Conservation (phyloP, 768 basidiomycete genomes). For the Agaricus subrufescens region DNA sequence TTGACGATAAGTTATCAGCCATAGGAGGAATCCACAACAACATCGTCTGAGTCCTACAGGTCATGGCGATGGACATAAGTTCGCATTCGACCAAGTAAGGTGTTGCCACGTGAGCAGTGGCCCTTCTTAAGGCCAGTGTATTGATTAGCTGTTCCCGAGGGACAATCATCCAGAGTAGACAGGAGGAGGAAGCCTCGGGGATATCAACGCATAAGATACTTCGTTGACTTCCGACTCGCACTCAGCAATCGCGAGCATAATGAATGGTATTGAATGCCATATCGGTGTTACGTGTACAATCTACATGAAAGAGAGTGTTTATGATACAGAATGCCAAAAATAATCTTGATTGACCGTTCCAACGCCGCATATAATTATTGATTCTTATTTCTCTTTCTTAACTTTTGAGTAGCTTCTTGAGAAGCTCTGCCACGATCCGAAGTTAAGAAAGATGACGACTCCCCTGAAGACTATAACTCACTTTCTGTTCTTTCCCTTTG, state of each 20-base stretch:
- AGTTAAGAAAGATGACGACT: background rate
- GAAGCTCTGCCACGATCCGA: slow-evolving; percentile 24
- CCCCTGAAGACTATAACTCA: slow-evolving; percentile 26
- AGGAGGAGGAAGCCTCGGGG: too few relatives aligned
- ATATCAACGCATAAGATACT: too few relatives aligned
- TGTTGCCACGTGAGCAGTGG: too few relatives aligned
- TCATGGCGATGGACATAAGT: too few relatives aligned
- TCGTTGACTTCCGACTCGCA: too few relatives aligned
- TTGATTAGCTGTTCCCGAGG: too few relatives aligned
- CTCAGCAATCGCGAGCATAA: background rate
- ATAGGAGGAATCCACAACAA: too few relatives aligned
- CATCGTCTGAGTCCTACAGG: too few relatives aligned
- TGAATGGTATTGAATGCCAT: background rate
- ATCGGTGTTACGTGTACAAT: slow-evolving; percentile 5
- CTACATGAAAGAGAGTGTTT: background rate
- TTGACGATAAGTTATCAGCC: too few relatives aligned
- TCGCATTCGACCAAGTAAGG: too few relatives aligned
- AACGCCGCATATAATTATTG: slow-evolving; percentile 16
- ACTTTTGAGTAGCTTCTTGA: slow-evolving; percentile 40
- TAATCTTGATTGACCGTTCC: background rate
- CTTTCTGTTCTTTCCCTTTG: slow-evolving; percentile 59
- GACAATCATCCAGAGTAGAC: too few relatives aligned
- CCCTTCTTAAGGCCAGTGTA: too few relatives aligned
- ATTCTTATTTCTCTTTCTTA: slow-evolving; percentile 57
- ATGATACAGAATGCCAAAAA: background rate